Evolutionary conservation across 352 stramenopile genomes (phyloP), one percentile per base, ranked within the genome.

Genomic region (Pythium sukuiense): DNA sequence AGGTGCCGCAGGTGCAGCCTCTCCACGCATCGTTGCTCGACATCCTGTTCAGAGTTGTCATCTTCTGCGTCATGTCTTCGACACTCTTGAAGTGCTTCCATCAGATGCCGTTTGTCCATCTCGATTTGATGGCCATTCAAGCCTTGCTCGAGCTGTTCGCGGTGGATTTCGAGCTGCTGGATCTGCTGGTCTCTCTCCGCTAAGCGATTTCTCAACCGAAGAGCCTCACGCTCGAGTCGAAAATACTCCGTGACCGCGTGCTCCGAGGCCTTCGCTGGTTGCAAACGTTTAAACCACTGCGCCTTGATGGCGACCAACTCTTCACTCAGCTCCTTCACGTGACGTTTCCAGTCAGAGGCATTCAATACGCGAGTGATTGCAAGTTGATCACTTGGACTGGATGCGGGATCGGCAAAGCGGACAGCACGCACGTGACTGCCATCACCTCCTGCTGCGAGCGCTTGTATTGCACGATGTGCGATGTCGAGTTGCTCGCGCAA

Each of bases 241-340:
- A 71, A 71, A 30, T 67, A 71, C 32, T 67, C 59, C 14, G 59
- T 33, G 2, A 67, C 65, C 14, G 52, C 52, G 16, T 66, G 39
- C n/a, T 30, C 39, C 16, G 64, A 55, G 8, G 53, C 50, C 13
- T 55, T 39, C n/a, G 30, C 13, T 16, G 57, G 64, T 9, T 57
- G 41, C 4, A 62, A 37, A n/a, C 50, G 49, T 41, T 49, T 56
- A n/a, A 63, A 69, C n/a, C 61, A 20, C 3, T 33, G n/a, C 33
- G 46, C 55, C 39, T 55, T 37, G 1, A 59, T 14, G 6, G 18
- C 27, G 35, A 64, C 50, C 1, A 69, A 55, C 35, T 69, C 56
- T 0, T 14, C 52, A 6, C 6, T 64, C 1, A 64, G 46, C 32
- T 61, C 29, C 33, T 41, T 50, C n/a, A 69, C 48, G 12, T 54